Evolutionary conservation across 108 stramenopile genomes (phyloP).

Genomic region (Pseudonitzschia multistriata): DNA sequence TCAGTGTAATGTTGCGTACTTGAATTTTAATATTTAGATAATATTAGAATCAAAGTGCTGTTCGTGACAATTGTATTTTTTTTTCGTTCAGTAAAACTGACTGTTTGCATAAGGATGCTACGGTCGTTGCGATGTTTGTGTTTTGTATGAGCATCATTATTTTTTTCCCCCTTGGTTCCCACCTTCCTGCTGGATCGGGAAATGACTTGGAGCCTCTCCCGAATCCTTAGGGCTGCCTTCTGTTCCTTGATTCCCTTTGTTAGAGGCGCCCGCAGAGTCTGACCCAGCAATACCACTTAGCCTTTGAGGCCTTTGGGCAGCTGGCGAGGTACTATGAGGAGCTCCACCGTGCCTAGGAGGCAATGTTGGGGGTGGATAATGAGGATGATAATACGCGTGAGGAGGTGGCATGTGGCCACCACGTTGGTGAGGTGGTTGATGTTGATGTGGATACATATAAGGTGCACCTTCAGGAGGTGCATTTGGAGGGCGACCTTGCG

Average conservation of each 20-base stretch:
- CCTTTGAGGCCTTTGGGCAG: conserved; percentile 23
- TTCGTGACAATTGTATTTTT: background rate
- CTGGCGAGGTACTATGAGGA: conserved; percentile 21
- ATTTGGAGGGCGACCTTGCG: conserved; percentile 28
- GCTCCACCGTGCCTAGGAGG: conserved; percentile 31
- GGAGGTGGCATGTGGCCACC: conserved; percentile 56
- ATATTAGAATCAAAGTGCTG: background rate
- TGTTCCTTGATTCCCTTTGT: conserved; percentile 18
- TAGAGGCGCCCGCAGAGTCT: conserved; percentile 17
- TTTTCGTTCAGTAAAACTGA: background rate
- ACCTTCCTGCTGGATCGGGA: conserved; percentile 19
- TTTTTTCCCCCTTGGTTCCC: conserved; percentile 10
- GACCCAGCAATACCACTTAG: conserved; percentile 15
- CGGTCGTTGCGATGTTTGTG: background rate
- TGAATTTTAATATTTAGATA: background rate
- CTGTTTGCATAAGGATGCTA: background rate
- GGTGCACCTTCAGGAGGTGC: conserved; percentile 21
- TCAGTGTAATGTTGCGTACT: background rate
- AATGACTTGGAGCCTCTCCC: conserved; percentile 10
- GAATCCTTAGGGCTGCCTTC: conserved; percentile 32
- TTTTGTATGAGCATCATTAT: background rate
- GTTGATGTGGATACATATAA: conserved; percentile 40
- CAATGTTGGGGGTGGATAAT: conserved; percentile 41
- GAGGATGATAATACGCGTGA: conserved; percentile 48
- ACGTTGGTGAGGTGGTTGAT: conserved; percentile 17